These are phyloP conservation scores for Geotrichum ghanense DNA, from an alignment of 805 yeast genomes.

Conservation along the genomic window DNA sequence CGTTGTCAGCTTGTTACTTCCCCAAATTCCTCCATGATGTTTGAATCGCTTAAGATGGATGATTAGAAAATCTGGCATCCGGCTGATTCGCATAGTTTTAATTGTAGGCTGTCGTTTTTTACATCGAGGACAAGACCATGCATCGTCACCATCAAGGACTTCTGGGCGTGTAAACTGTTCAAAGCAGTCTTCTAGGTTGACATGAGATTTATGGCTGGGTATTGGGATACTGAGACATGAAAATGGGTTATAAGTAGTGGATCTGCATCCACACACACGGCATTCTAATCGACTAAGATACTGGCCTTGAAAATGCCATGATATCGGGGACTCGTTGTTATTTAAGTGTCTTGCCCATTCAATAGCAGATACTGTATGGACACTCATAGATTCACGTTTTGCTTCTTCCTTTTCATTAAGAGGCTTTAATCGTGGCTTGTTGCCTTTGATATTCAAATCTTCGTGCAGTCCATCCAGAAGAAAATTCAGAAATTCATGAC, in stretches of 20 bases:
- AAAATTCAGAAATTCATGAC: conserved; percentile 70
- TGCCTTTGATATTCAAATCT: conserved; percentile 62
- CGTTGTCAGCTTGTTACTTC: conserved; percentile 45
- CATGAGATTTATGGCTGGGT: conserved; percentile 34
- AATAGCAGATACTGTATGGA: conserved; percentile 71
- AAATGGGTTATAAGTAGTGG: conserved; percentile 80
- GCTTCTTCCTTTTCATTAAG: conserved; percentile 63
- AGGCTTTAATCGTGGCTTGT: conserved; percentile 42
- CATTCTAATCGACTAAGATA: conserved; percentile 71
- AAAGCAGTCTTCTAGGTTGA: conserved; percentile 51
- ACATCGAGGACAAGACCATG: conserved; percentile 79
- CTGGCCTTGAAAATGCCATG: conserved; percentile 82
- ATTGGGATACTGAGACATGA: conserved; percentile 72
- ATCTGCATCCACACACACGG: conserved; percentile 57
- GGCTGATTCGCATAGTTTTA: conserved; percentile 59
- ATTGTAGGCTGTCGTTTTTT: conserved; percentile 49
- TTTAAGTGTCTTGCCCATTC: conserved; percentile 88
- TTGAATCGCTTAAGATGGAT: conserved; percentile 78
- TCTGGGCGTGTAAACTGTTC: conserved; percentile 69
- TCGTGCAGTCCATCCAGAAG: conserved; percentile 71
- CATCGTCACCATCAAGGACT: conserved; percentile 60
- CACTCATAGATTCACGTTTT: conserved; percentile 57
- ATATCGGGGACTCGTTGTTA: conserved; percentile 67
- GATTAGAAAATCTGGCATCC: conserved; percentile 70
- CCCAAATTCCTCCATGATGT: conserved; percentile 10